These are phyloP conservation scores for Hanseniaspora osmophila DNA, from an alignment of 805 yeast species.

Conservation along the genomic window DNA sequence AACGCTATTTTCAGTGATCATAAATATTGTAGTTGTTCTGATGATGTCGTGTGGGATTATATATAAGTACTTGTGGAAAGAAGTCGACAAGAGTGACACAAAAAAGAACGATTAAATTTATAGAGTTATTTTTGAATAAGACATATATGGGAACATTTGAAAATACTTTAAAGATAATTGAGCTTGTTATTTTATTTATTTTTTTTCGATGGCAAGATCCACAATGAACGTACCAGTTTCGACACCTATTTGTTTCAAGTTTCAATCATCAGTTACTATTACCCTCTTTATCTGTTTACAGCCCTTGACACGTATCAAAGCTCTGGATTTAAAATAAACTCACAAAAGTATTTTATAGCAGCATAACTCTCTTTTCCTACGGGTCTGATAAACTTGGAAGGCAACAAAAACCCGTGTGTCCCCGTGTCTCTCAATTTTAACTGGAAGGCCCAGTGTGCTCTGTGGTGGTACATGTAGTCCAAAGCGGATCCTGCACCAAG, in stretches of 20 bases:
- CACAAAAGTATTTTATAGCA: slow-evolving; percentile 53
- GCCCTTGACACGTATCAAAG: slow-evolving; percentile 9
- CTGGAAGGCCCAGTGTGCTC: slow-evolving; percentile 76
- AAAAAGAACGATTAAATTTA: no score
- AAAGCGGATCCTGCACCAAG: slow-evolving; percentile 69
- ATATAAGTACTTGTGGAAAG: slow-evolving; percentile 2
- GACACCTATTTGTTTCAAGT: no score
- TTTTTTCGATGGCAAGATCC: no score
- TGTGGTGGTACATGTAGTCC: slow-evolving; percentile 72
- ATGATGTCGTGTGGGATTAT: slow-evolving; percentile 4
- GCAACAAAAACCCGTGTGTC: slow-evolving; percentile 67
- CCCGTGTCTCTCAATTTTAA: slow-evolving; percentile 73
- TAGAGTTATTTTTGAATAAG: no score
- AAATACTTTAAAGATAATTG: no score
- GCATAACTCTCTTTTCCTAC: slow-evolving; percentile 66
- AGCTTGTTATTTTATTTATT: no score
- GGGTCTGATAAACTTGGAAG: slow-evolving; percentile 53
- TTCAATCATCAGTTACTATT: no score
- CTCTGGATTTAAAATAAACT: slow-evolving; percentile 34
- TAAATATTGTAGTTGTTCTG: slow-evolving; percentile 8
- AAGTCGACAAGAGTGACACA: no score
- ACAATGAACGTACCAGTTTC: no score
- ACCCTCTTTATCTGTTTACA: no score
- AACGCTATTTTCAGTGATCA: slow-evolving; percentile 11
- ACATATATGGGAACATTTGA: no score